Evolutionary conservation across 164 flowering plant species (phyloP).

Genomic region (Amborella trichopoda): DNA sequence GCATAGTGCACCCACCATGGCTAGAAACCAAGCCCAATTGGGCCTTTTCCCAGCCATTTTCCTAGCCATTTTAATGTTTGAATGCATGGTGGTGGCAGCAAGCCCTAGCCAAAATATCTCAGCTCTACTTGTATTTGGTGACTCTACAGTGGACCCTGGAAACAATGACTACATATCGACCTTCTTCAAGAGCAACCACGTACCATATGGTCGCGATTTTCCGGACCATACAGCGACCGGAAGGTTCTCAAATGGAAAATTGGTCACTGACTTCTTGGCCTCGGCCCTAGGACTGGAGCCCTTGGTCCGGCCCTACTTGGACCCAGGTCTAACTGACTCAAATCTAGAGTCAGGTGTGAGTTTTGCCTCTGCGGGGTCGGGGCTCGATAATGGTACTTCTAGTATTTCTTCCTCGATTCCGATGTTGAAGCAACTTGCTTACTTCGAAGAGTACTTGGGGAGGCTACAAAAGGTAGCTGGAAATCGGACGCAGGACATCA

Average conservation of each 20-base stretch:
- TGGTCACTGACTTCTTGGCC: conserved; percentile 47
- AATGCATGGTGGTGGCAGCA: no score
- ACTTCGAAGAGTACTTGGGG: no score
- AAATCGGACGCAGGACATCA: no score
- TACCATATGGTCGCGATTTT: conserved; percentile 67
- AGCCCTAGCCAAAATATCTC: no score
- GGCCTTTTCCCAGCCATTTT: no score
- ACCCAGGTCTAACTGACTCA: conserved; percentile 30
- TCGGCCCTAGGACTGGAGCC: conserved; percentile 47
- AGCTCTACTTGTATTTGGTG: conserved; percentile 63
- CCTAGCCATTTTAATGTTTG: no score
- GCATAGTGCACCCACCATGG: no score
- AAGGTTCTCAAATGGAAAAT: conserved; percentile 50
- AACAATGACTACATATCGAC: conserved; percentile 49
- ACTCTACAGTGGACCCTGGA: conserved; percentile 64
- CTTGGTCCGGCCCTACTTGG: conserved; percentile 51
- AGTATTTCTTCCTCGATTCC: no score
- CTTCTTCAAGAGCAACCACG: conserved; percentile 43
- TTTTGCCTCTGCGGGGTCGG: conserved; percentile 75
- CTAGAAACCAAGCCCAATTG: no score
- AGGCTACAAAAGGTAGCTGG: no score
- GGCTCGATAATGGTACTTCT: conserved; percentile 58
- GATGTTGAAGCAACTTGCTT: no score
- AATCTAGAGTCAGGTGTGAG: conserved; percentile 57
- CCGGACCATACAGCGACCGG: conserved; percentile 39